Conservation (phyloP, 139 green algal species). For the Parachlorella kessleri region DNA sequence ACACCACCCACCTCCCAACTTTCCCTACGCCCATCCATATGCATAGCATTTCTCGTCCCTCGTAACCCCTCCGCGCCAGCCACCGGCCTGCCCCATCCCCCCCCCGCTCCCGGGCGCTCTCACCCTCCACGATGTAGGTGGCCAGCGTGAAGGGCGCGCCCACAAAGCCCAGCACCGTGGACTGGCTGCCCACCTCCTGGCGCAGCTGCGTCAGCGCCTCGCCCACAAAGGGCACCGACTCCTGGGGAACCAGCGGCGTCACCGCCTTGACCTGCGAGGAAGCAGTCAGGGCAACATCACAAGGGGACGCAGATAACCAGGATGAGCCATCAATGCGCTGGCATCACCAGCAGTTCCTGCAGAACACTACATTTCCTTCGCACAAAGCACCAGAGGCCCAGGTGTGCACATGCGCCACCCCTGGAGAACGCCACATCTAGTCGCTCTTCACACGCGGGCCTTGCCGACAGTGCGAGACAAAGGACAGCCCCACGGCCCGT, state of each 20-base stretch:
- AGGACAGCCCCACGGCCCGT: not conserved
- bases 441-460: too few species aligned
- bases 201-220: conserved; percentile 81
- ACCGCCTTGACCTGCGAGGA: conserved; percentile 84
- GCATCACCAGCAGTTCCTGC: too few species aligned
- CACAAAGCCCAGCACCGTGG: conserved; percentile 91
- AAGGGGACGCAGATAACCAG: too few species aligned
- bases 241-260: conserved; percentile 72
- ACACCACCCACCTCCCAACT: too few species aligned
- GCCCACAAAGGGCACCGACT: conserved; percentile 79
- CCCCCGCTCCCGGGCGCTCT: not conserved
- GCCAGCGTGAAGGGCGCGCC: conserved; percentile 94
- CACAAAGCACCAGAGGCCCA: too few species aligned
- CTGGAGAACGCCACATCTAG: too few species aligned
- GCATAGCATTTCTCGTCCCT: not conserved
- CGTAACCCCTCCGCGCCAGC: not conserved
- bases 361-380: too few species aligned
- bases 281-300: too few species aligned
- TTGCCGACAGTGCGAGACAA: too few species aligned
- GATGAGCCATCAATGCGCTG: too few species aligned
- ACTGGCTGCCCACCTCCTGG: conserved; percentile 68
- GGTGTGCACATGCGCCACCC: too few species aligned
- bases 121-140: conserved; percentile 93
- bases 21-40: too few species aligned
- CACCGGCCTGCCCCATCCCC: not conserved